A percentile compares a stretch with the other conserved stretches of the same genome.
Evolutionary conservation across 108 stramenopile genomes (phyloP).

Genomic region (Cyclotella baltica): DNA sequence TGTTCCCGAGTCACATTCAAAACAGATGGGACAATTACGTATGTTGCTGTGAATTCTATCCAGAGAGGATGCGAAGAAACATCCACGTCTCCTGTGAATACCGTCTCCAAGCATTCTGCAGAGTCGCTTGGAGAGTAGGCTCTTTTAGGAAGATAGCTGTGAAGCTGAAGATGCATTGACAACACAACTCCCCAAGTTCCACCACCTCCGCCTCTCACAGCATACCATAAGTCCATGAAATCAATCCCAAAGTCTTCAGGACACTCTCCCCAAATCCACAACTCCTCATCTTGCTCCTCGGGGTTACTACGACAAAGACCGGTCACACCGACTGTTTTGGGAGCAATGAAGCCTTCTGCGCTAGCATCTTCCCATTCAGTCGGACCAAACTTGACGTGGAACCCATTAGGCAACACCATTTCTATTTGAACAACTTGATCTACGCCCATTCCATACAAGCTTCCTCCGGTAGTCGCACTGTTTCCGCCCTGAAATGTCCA

Average conservation of each 20-base stretch:
- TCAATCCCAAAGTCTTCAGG: no score
- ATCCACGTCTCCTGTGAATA: neutral
- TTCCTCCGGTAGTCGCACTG: no score
- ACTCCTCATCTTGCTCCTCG: no score
- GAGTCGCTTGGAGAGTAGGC: no score
- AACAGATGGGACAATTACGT: no score
- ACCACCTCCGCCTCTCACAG: conserved; percentile 15
- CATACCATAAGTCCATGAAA: conserved; percentile 1
- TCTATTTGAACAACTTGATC: no score
- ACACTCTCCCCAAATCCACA: no score
- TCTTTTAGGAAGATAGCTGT: conserved; percentile 28
- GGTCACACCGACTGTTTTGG: conserved; percentile 24
- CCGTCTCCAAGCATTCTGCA: neutral
- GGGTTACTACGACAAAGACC: conserved; percentile 29
- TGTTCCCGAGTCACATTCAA: no score
- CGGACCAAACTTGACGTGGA: conserved; percentile 45
- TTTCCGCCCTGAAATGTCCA: no score
- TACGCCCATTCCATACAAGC: no score
- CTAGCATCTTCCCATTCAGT: conserved; percentile 38
- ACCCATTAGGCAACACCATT: conserved; percentile 25
- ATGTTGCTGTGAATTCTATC: no score
- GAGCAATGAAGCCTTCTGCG: conserved; percentile 18
- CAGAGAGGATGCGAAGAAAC: conserved; percentile 25
- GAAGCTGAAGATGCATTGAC: conserved; percentile 38
- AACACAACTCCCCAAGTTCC: conserved; percentile 39